Evolutionary conservation across 192 early-diverging fungal genomes (phyloP).

Genomic region (Backusella circina): DNA sequence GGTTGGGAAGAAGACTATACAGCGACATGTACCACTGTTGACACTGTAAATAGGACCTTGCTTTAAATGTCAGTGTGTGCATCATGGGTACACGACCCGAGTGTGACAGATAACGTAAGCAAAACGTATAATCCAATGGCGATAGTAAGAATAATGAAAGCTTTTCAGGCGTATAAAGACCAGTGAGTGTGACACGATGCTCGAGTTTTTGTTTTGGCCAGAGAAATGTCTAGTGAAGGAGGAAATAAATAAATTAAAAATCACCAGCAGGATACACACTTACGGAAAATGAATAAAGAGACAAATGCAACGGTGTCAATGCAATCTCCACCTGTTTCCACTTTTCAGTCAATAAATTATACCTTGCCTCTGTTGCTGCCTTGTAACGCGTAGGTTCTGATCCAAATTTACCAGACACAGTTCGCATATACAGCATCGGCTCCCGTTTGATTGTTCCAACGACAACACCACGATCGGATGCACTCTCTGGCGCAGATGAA

Average conservation of each 20-base stretch:
- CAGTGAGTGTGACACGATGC: not conserved
- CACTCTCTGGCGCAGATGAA: not conserved
- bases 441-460: conserved; percentile 9
- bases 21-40: conserved; percentile 30
- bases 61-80: conserved; percentile 10
- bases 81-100: not conserved
- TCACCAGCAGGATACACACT: not conserved
- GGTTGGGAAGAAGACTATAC: conserved; percentile 6
- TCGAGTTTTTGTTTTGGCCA: conserved; percentile 16
- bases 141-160: conserved; percentile 8
- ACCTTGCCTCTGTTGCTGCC: not conserved
- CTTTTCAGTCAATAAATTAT: not conserved
- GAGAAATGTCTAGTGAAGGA: not conserved
- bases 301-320: not conserved
- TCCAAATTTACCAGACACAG: not conserved
- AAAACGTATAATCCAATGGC: conserved; percentile 28
- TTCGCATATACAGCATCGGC: conserved; percentile 4
- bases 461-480: no score
- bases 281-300: conserved; percentile 5
- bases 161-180: not conserved
- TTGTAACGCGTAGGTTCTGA: conserved; percentile 8
- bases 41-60: conserved; percentile 4
- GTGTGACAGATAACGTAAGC: not conserved
- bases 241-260: not conserved
- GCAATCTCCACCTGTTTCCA: conserved; percentile 15